A percentile compares a stretch with the other conserved stretches of the same genome.
Evolutionary conservation across 148 eudicot species (phyloP).

Genomic region (Rhododendron ovatum): DNA sequence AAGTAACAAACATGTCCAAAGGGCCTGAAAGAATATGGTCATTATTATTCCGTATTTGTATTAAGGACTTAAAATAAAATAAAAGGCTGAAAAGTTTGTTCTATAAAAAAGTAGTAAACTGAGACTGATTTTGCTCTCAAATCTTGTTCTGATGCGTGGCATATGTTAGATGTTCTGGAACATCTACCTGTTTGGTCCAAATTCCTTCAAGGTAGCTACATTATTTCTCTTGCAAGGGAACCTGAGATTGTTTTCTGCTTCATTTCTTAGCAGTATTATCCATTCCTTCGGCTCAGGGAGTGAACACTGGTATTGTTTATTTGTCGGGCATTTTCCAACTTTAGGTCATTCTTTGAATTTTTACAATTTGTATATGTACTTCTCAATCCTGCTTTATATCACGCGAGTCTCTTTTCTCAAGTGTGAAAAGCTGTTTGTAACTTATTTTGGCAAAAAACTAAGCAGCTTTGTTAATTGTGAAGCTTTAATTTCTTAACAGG

Average conservation of each 20-base stretch:
- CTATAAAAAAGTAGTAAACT: neutral
- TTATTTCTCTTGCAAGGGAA: neutral
- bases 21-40: neutral
- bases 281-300: neutral
- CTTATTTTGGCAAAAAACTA: neutral
- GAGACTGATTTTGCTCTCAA: neutral
- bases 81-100: neutral
- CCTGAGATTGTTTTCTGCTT: slow-evolving; percentile 1
- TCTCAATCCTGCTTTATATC: neutral
- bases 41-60: neutral
- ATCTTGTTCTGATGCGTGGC: neutral
- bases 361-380: neutral
- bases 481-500: slow-evolving; percentile 43
- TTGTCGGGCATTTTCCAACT: neutral
- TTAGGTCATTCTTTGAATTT: neutral
- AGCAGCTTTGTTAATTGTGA: slow-evolving; percentile 5
- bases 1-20: neutral
- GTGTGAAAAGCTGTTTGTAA: neutral
- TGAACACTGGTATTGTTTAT: neutral
- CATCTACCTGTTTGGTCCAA: neutral
- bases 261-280: neutral
- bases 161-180: neutral
- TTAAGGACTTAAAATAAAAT: neutral
- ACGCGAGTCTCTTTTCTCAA: neutral
- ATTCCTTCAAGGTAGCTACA: neutral